A percentile compares a stretch with the other conserved stretches of the same genome.
Evolutionary conservation across 2,329 filamentous ascomycete genomes (phyloP).

Genomic region (Colletotrichum simmondsii): DNA sequence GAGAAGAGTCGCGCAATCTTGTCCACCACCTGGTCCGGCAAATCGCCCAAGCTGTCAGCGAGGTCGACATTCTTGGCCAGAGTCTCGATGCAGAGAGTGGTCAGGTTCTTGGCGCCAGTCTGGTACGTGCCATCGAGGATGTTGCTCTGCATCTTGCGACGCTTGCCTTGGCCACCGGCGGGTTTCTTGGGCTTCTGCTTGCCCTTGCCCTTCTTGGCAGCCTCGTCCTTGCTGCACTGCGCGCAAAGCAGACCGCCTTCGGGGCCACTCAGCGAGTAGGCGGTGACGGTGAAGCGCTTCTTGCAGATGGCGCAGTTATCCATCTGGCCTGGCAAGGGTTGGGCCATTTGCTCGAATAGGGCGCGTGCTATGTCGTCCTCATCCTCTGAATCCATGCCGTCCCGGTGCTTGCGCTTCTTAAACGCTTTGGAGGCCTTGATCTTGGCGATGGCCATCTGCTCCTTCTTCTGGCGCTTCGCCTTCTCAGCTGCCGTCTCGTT

Average conservation of each 20-base stretch:
- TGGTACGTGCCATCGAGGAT: slow-evolving; percentile 80
- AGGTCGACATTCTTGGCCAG: slow-evolving; percentile 71
- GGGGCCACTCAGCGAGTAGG: slow-evolving; percentile 85
- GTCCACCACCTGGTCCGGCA: slow-evolving; percentile 66
- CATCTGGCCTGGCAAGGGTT: slow-evolving; percentile 82
- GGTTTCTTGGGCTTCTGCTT: slow-evolving; percentile 47
- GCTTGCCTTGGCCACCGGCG: slow-evolving; percentile 64
- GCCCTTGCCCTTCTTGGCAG: slow-evolving; percentile 56
- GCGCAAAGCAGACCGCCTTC: slow-evolving; percentile 88
- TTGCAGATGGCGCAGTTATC: slow-evolving; percentile 88
- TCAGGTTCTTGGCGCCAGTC: slow-evolving; percentile 75
- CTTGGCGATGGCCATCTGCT: slow-evolving; percentile 67
- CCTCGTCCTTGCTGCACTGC: slow-evolving; percentile 76
- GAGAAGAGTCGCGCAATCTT: slow-evolving; percentile 69
- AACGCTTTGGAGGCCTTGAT: slow-evolving; percentile 70
- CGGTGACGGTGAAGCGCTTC: slow-evolving; percentile 92
- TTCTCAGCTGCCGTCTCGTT: slow-evolving; percentile 37
- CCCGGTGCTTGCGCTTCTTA: slow-evolving; percentile 60
- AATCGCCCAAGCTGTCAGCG: slow-evolving; percentile 70
- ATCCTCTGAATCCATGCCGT: slow-evolving; percentile 50
- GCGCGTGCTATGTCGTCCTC: slow-evolving; percentile 63
- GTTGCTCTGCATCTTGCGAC: slow-evolving; percentile 84
- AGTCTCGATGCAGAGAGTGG: slow-evolving; percentile 72
- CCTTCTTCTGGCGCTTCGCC: slow-evolving; percentile 54
- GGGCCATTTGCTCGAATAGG: slow-evolving; percentile 57